Percentiles rank a stretch among this genome's conserved stretches.
These are phyloP conservation scores for Aspergillus fumigatus DNA, from an alignment of 2,329 filamentous ascomycete species.

Conservation along the genomic window DNA sequence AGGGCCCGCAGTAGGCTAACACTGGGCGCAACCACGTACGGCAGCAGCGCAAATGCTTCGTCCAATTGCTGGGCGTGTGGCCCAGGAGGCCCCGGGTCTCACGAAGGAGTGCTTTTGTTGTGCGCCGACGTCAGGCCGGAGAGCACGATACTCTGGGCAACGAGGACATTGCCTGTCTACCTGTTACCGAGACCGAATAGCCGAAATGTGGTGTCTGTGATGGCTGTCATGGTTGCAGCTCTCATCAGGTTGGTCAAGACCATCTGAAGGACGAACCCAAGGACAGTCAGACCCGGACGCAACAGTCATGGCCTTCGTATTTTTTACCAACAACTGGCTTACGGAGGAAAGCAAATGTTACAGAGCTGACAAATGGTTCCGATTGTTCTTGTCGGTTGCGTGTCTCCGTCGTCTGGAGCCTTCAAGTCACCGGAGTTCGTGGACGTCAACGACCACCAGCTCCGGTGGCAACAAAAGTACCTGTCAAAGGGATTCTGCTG, in stretches of 20 bases:
- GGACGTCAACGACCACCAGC: background rate
- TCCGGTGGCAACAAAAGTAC: background rate
- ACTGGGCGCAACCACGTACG: slow-evolving; percentile 13
- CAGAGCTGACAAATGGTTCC: background rate
- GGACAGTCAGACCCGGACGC: background rate
- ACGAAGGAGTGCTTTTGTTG: background rate
- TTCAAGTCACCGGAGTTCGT: too few relatives aligned
- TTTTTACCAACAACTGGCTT: background rate
- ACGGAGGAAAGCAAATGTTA: background rate
- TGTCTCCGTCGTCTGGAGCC: background rate
- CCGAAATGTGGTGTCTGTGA: background rate
- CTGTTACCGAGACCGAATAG: background rate
- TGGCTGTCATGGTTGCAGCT: background rate
- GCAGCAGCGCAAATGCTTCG: slow-evolving; percentile 15
- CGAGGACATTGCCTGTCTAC: background rate
- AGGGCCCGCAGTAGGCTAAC: slow-evolving; percentile 6
- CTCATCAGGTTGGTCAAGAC: background rate
- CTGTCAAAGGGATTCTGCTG: background rate
- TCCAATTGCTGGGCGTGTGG: slow-evolving; percentile 19
- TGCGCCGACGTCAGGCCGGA: background rate
- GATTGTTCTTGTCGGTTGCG: background rate
- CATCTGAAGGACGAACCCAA: background rate
- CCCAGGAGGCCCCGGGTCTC: slow-evolving; percentile 15
- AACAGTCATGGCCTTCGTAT: background rate
- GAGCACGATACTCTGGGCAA: slow-evolving; percentile 1